Evolutionary conservation across 495 filamentous ascomycete species (phyloP), one percentile per base, ranked within the genome.

Genomic region (Wilcoxina mikolae): DNA sequence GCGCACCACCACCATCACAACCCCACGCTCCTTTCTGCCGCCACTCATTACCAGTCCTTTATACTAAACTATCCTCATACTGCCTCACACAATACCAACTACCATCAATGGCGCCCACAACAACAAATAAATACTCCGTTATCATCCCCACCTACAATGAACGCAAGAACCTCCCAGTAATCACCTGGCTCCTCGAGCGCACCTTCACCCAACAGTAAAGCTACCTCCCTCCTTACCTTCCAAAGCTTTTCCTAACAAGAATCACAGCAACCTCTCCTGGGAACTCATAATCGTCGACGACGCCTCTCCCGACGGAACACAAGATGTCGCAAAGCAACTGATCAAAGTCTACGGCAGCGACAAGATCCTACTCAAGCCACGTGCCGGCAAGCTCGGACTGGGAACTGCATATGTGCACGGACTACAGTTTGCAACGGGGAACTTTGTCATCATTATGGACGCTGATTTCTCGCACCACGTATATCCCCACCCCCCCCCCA

Each of bases 391-490:
- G 73, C 84, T 98, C 38, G 93, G 93, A 17, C 80, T 98, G 24
- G 91, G 91, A 53, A 96, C 91, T 2, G 91, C 93, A 9, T 98
- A 98, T 72, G 84, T 96, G 41, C 89, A 98, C 68, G 91, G 91
- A 38, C 75, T 96, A 50, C 75, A 89, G 65, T 94, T 80, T 66
- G 82, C 74, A 31, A 85, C 80, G 22, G 91, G 91, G 58, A 95
- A 88, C 75, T 96, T 78, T 69, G 83, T 98, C 55, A 85, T 98
- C 74, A 98, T 98, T 75, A 96, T 98, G 91, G 91, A 98, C 73
- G 91, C 91, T 69, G 91, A 98, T 70, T 98, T 98, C 79, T 85
- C 79, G 65, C 93, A 98, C 74, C 91, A 98, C 72, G 70, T 71
- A 57, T 70, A 62, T 17, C 15, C 27, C 33, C 29, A n/a, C n/a